Base-by-base conservation (phyloP, 495 filamentous ascomycete genomes). In the Penicillium canescens region DNA sequence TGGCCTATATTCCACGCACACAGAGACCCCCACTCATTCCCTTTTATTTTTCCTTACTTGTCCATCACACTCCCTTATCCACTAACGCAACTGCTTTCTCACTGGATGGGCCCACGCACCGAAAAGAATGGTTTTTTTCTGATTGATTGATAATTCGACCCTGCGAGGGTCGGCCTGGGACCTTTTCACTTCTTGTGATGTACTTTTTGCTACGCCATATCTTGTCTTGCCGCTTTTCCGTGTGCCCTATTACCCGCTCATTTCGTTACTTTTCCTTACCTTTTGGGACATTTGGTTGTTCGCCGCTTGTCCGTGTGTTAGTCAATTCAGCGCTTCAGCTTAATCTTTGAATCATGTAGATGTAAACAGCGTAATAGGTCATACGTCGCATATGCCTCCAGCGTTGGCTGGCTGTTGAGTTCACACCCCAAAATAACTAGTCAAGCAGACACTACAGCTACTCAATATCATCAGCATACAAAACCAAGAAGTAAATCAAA, bases 181-280 rank as follows among this genome's bases (percentile, higher is more conserved):
- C 68, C 65, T 70, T 67, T 60, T 63, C 63, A 60, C 71, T 78
- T 78, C 75, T 78, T 77, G 73, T 78, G 70, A 78, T 77, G 75
- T 78, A 78, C 70, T 77, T 77, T 76, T 76, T 70, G 62, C 71
- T 73, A 75, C 68, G 75, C 67, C 75, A 77, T 76, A 73, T 75
- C 71, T 76, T 73, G 68, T 58, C 55, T 67, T 71, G 66, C 65
- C 61, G 60, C 61, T 62, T 70, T 75, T 64, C 69, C 67, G 65
- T 66, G 65, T 69, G 61, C 57, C 65, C 60, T 73, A 67, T 67
- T 68, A 62, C 61, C 62, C 63, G 54, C 57, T 63, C 62, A 49
- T 61, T 61, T 48, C 48, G 50, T 57, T 63, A 51, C 44, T 51
- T 62, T 59, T 60, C 62, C 57, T 62, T 43, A 42, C 13, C 37